phyloP scores from a whole-genome alignment of 2,329 filamentous ascomycete genomes.

The Calonectria pseudoreteaudii region DNA sequence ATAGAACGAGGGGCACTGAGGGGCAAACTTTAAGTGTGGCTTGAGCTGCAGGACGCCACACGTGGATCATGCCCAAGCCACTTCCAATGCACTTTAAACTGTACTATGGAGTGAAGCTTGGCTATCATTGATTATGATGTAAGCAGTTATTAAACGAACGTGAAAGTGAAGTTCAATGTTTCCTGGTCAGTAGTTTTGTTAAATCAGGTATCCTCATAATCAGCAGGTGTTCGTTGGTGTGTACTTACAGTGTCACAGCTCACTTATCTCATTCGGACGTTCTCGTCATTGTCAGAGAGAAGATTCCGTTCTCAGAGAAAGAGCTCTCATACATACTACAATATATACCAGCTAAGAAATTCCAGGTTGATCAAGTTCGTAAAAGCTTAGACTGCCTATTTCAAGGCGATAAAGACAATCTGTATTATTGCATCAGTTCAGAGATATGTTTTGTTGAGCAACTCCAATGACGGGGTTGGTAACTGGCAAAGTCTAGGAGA shows the following conservation, averaged over 20 bases:
- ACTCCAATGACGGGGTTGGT: background rate
- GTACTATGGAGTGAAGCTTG: background rate
- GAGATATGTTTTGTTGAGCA: background rate
- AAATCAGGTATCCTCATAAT: background rate
- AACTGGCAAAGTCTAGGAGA: background rate
- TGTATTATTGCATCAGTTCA: background rate
- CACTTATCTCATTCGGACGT: background rate
- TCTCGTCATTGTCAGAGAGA: background rate
- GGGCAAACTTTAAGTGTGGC: slow-evolving; percentile 2
- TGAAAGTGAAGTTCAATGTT: background rate
- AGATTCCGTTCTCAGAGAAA: background rate
- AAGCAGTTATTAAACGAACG: background rate
- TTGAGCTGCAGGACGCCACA: background rate
- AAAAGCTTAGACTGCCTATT: background rate
- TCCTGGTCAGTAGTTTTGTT: background rate
- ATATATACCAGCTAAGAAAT: background rate
- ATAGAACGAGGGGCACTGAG: slow-evolving; percentile 13
- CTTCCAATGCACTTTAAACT: background rate
- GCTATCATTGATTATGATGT: background rate
- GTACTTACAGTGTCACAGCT: background rate
- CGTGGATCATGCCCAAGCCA: background rate
- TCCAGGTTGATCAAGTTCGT: background rate
- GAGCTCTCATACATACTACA: background rate
- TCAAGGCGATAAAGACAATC: background rate
- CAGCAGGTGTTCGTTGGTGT: background rate